Percentiles rank a stretch among this genome's conserved stretches.
These are phyloP conservation scores for Phaeosphaeriaceae sp. DNA, from an alignment of 2,329 filamentous ascomycete species.

Conservation along the genomic window DNA sequence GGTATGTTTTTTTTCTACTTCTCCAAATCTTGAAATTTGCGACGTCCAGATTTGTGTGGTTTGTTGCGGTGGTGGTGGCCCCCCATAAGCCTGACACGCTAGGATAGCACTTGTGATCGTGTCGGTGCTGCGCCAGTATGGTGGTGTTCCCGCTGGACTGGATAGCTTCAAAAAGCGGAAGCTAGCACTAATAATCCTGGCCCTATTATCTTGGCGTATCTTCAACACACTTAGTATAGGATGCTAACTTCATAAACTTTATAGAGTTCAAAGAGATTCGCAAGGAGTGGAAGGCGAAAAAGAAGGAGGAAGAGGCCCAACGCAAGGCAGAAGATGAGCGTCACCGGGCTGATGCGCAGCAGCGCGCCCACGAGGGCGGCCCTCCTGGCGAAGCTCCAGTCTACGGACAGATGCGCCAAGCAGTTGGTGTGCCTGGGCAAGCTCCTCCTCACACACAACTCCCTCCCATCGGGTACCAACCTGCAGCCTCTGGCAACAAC, in stretches of 20 bases:
- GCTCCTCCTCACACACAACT: conserved; percentile 56
- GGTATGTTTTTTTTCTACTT: conserved; percentile 64
- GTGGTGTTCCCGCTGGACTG: conserved; percentile 60
- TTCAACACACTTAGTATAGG: conserved; percentile 30
- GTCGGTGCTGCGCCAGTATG: conserved; percentile 56
- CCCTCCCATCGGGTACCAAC: conserved; percentile 59
- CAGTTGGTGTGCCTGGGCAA: conserved; percentile 53
- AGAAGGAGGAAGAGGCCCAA: conserved; percentile 95
- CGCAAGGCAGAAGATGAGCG: conserved; percentile 91
- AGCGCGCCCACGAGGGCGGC: conserved; percentile 59
- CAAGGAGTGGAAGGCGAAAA: conserved; percentile 98
- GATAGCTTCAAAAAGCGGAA: conserved; percentile 53
- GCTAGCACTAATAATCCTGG: conserved; percentile 51
- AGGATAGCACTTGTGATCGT: conserved; percentile 43
- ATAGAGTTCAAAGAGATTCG: conserved; percentile 98
- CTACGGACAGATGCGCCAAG: conserved; percentile 54
- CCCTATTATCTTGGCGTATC: conserved; percentile 43
- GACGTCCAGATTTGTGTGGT: conserved; percentile 6
- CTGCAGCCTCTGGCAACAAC: conserved; percentile 51
- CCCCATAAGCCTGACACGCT: conserved; percentile 40
- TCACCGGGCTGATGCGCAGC: conserved; percentile 68
- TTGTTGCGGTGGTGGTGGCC: conserved; percentile 30
- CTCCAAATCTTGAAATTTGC: background rate
- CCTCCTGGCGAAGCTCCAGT: conserved; percentile 53
- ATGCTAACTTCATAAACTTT: conserved; percentile 45